Evolutionary conservation across 129 eudicot species (phyloP), one percentile per base, ranked within the genome.

Genomic region (Scalesia atractyloides): DNA sequence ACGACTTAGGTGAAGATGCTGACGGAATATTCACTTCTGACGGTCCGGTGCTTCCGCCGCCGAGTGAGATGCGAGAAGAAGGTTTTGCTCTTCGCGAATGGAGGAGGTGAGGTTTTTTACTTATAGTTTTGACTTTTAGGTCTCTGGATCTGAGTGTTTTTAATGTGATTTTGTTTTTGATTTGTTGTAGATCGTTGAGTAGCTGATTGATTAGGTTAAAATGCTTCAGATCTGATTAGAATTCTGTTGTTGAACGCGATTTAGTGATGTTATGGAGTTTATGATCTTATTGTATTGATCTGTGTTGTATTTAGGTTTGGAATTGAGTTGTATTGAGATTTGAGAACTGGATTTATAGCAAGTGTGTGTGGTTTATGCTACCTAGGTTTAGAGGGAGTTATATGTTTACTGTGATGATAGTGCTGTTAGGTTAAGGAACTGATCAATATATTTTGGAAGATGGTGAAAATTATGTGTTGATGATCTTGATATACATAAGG

Each of bases 51-150:
- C 96, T 93, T 33, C 98, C 98, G 5, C 92, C 96, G 68, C 96
- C 97, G 0, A 79, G 73, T 60, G 92, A 89, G 75, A 89, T 93
- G 97, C 80, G 80, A 0, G 95, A 87, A 57, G 98, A 87, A 73
- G 98, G 96, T 0, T 86, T 58, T 58, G 98, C 98, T 44, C 92
- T 93, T 81, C 95, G 96, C n/a, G 96, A 88, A 69, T 94, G 99
- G 99, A 79, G 97, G 57, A 76, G 97, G 99, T 94, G 16, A 79
- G 83, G 60, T 43, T 79, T 65, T 10, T 73, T 81, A 46, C 26
- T 24, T 78, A 56, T 15, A 18, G 1, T n/a, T n/a, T 10, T 73
- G 82, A 46, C 26, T 24, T 78, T 63, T 15, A 18, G 1, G 73
- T 68, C 9, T 17, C 46, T 77, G 43, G 74, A 59, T 80, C 74